Evolutionary conservation across 148 eudicot species (phyloP).

Genomic region (Fallopia convolvulus): DNA sequence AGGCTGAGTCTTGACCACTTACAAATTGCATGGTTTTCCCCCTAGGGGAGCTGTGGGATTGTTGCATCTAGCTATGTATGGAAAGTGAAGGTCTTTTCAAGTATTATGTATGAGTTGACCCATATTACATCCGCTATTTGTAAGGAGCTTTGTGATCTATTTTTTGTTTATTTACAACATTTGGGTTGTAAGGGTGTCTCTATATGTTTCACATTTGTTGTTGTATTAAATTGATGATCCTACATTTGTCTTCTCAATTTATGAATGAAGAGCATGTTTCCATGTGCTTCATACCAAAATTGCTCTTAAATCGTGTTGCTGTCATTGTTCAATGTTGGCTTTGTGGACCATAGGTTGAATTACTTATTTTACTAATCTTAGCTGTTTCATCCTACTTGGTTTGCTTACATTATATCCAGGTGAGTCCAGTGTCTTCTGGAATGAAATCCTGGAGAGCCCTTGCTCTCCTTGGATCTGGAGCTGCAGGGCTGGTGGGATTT

Average conservation of each 20-base stretch:
- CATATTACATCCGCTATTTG: not conserved
- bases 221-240: not conserved
- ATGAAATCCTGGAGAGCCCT: conserved; percentile 39
- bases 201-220: not conserved
- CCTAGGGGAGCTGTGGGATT: not conserved
- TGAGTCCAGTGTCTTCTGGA: conserved; percentile 57
- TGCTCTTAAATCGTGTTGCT: not conserved
- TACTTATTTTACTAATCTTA: not conserved
- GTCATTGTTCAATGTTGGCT: not conserved
- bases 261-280: not conserved
- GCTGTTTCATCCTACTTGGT: not conserved
- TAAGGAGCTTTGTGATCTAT: not conserved
- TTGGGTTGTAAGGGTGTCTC: not conserved
- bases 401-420: conserved; percentile 30
- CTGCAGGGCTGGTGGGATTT: conserved; percentile 56
- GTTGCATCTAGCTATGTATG: not conserved
- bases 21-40: not conserved
- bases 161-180: not conserved
- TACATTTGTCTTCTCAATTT: not conserved
- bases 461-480: conserved; percentile 73
- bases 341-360: not conserved
- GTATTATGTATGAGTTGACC: not conserved
- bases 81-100: not conserved
- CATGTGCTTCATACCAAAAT: not conserved
- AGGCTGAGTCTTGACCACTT: not conserved